These are phyloP conservation scores for Dipteronia sinensis DNA, from an alignment of 345 rosid genomes.

Conservation along the genomic window DNA sequence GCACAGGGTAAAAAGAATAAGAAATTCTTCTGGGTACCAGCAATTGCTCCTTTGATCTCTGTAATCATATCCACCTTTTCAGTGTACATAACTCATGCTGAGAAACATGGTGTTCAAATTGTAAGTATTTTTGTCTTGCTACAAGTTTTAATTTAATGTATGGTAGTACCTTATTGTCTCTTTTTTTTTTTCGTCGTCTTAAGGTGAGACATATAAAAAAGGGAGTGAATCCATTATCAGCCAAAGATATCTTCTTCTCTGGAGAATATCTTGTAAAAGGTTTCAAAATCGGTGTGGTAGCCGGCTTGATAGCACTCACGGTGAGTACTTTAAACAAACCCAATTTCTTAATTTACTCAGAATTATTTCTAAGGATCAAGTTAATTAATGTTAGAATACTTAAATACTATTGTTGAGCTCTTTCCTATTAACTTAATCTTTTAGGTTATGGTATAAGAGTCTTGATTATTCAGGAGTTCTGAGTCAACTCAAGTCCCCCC, in stretches of 20 bases:
- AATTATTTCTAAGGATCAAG: too few relatives aligned
- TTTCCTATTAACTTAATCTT: too few relatives aligned
- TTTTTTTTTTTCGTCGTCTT: neutral
- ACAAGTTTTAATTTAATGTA: neutral
- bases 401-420: too few relatives aligned
- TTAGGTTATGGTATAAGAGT: too few relatives aligned
- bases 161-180: slow-evolving; percentile 12
- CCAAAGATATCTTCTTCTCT: slow-evolving; percentile 58
- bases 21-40: slow-evolving; percentile 86
- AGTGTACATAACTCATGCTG: slow-evolving; percentile 86
- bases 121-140: slow-evolving; percentile 44
- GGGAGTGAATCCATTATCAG: slow-evolving; percentile 84
- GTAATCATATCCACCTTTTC: slow-evolving; percentile 85
- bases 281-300: slow-evolving; percentile 66
- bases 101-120: slow-evolving; percentile 82
- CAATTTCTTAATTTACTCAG: too few relatives aligned
- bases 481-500: too few relatives aligned
- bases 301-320: slow-evolving; percentile 84
- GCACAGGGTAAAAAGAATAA: slow-evolving; percentile 82
- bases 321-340: slow-evolving; percentile 38
- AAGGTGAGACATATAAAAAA: slow-evolving; percentile 74
- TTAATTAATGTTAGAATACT: too few relatives aligned
- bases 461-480: too few relatives aligned
- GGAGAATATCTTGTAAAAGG: slow-evolving; percentile 73
- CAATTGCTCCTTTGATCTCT: slow-evolving; percentile 82